Base-by-base conservation (phyloP, 75 land plant genomes). In the Pseudotsuga menziesii region DNA sequence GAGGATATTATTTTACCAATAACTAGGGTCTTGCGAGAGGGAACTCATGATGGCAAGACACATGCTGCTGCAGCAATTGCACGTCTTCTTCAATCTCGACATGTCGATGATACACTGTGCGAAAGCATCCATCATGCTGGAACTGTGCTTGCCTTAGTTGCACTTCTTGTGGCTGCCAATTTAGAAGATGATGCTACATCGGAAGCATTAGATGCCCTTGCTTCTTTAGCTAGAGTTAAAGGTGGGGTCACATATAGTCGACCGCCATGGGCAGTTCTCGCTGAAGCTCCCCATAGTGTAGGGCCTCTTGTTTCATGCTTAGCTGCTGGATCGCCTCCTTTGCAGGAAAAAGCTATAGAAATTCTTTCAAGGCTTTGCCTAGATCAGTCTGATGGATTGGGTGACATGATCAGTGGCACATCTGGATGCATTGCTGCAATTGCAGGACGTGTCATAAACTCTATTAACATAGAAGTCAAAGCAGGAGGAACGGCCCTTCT, bases 291-390 rank as follows among this genome's bases (percentile, higher is more conserved):
- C 0, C 73, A 83, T 76, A 91, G 91, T 75, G 84, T 94, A 58
- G 59, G 86, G 41, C 93, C 98, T 20, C 80, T 94, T 74, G 92
- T 94, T 69, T 89, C 83, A 44, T 90, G 91, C 61, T 72, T 94
- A 23, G 90, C 95, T 72, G 81, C 78, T 56, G 91, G 87, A 55
- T 56, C 83, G 57, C 90, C 91, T 3, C 6, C 58, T 25, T 74
- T 97, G 76, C 95, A 92, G 85, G 99, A 97, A 81, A 97, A 92
- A 59, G 89, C 98, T 61, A 92, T 97, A 56, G 97, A 92, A 80
- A 88, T 97, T 22, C 82, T 97, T 60, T 94, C 98, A 60, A 82
- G 90, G 57, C 88, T 97, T 17, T 92, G 98, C 78, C 87, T 82
- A 29, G 95, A 95, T 71, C 98, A 97, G 76, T 85, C 90, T 75